Base-by-base conservation (phyloP, 208 protist species). In the Jaenimonas drosophilae region DNA sequence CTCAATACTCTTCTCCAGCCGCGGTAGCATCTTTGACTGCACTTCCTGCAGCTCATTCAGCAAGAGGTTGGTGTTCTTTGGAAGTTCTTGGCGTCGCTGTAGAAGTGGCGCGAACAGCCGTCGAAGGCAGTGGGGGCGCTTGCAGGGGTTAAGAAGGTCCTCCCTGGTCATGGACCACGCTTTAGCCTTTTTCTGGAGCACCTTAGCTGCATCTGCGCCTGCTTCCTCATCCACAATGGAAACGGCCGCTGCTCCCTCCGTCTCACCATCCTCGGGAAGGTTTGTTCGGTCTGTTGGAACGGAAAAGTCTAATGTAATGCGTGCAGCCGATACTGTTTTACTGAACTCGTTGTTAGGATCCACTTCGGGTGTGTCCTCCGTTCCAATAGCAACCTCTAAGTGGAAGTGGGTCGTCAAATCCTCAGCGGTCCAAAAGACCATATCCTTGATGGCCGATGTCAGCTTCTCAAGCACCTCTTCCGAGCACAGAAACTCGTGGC, bases 41-140 rank as follows among this genome's bases (percentile, higher is more conserved):
- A 82, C 36, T 26, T 14, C 12, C 38, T 73, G 71, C 11, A 80
- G 12, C 12, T 78, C 68, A 9, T 65, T 36, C 23, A 87, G 38
- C 11, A 91, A 45, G 24, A 82, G 61, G 31, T 73, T 64, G 6
- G 76, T 49, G 16, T 49, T 59, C 53, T 68, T 70, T 9, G 74
- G 77, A 45, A 85, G 49, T 37, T 72, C 48, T 1, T 31, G 38
- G 6, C 75, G 70, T 1, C 45, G 30, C 37, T 61, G 64, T 33
- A 87, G 66, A 9, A 87, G 40, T 4, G 67, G 71, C 0, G 77
- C 63, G 54, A 88, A 91, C 17, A 80, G 41, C 20, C 75, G 73
- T 1, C 82, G 82, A 51, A 90, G 48, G 24, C 67, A 72, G 39
- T 90, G 41, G 1, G 60, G 64, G 6, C 55, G 54, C 19, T 54